These are phyloP conservation scores for Trichosanthes cucumerina DNA, from an alignment of 306 rosid species.

Conservation along the genomic window DNA sequence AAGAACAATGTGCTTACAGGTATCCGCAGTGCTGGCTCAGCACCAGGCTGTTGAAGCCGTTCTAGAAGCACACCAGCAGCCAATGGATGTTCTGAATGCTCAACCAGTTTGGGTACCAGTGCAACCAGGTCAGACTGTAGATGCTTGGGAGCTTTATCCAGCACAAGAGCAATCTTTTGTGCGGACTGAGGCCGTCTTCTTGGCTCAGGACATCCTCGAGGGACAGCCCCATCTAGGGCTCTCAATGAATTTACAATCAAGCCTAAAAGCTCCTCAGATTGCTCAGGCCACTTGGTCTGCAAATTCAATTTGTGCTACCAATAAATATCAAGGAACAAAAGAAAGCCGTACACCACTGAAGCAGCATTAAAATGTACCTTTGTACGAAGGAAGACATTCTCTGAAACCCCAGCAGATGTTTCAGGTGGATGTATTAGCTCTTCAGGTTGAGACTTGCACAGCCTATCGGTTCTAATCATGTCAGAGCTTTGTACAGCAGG, in stretches of 20 bases:
- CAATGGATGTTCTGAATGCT: slow-evolving; percentile 86
- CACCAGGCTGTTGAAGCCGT: slow-evolving; percentile 83
- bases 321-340: slow-evolving; percentile 18
- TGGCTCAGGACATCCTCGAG: slow-evolving; percentile 95
- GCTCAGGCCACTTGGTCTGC: slow-evolving; percentile 98
- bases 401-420: slow-evolving; percentile 62
- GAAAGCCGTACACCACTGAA: slow-evolving; percentile 16
- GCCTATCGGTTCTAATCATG: slow-evolving; percentile 30
- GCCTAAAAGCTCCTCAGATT: slow-evolving; percentile 97
- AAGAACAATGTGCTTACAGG: slow-evolving; percentile 56
- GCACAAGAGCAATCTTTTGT: slow-evolving; percentile 79
- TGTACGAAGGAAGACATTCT: slow-evolving; percentile 49
- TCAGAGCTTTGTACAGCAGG: slow-evolving; percentile 93
- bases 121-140: slow-evolving; percentile 84
- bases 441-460: slow-evolving; percentile 55
- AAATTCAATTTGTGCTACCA: slow-evolving; percentile 17
- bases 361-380: slow-evolving; percentile 45
- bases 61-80: slow-evolving; percentile 92
- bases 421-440: slow-evolving; percentile 69
- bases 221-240: slow-evolving; percentile 92
- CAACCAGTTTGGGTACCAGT: slow-evolving; percentile 90
- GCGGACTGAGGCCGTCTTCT: slow-evolving; percentile 96
- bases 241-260: slow-evolving; percentile 91
- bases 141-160: slow-evolving; percentile 96
- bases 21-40: slow-evolving; percentile 70